Base-by-base conservation (phyloP, 345 rosid genomes). In the Euphorbia pulcherrima region DNA sequence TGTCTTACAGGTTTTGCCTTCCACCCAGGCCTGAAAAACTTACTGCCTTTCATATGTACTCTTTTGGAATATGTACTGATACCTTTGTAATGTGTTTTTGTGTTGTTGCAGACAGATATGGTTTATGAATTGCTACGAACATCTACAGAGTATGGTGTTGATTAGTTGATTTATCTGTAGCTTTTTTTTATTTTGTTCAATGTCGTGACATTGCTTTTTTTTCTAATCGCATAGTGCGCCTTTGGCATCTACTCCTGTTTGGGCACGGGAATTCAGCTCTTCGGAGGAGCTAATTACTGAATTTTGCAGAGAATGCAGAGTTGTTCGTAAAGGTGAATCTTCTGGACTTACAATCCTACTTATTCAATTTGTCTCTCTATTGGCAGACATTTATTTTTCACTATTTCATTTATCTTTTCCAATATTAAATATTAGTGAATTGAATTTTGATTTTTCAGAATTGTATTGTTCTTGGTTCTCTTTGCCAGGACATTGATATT, bases 141-240 rank as follows among this genome's bases (percentile, higher is more conserved):
- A 21, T 81, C 97, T 50, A 90, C 97, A 21, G 95, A 90, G 97
- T 90, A 88, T 9, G 97, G 73, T 28, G 54, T 20, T 8, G 35
- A 52, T 21, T 55, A 60, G 48, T 4, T 35, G 33, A 47, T 54
- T 72, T 2, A 40, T 37, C 26, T 33, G 11, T 23, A 57, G 17
- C 24, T 5, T 24, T 50, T 24, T 50, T 35, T 48, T 21, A 60
- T 23, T 23, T n/a, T 26, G 30, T 13, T 40, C 27, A 29, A 21
- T 6, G 20, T 5, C 55, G 29, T 27, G 0, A 20, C 9, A 71
- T 44, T 60, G 57, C 75, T 71, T 70, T 60, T 61, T n/a, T n/a
- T n/a, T n/a, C n/a, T n/a, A n/a, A n/a, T n/a, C n/a, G n/a, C n/a
- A 53, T 53, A 95, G 99, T 82, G 99, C 99, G 57, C 98, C 99